These are phyloP conservation scores for Phaseolus lunatus DNA, from an alignment of 306 rosid genomes.

Conservation along the genomic window DNA sequence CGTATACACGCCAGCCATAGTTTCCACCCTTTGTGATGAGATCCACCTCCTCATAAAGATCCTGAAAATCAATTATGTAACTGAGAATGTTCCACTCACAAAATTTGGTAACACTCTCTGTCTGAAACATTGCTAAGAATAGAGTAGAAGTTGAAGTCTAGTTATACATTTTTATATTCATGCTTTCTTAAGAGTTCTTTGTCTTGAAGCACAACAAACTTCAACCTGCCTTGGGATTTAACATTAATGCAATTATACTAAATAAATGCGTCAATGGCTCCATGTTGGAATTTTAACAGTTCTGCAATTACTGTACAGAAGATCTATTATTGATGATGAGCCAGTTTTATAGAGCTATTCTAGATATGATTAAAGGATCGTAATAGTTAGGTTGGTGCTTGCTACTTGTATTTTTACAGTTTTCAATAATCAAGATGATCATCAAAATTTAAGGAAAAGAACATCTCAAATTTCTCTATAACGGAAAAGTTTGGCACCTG, in stretches of 20 bases:
- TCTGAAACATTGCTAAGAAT: conserved; percentile 4
- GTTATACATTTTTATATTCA: neutral
- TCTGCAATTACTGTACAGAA: conserved; percentile 6
- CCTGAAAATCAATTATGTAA: conserved; percentile 57
- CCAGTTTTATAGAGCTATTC: neutral
- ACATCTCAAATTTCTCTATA: neutral
- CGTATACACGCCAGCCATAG: conserved; percentile 91
- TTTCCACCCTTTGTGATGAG: conserved; percentile 92
- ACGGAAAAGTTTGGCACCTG: neutral
- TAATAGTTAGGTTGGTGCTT: neutral
- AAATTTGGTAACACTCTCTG: neutral
- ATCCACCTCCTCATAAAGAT: conserved; percentile 90
- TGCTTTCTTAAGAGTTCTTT: neutral
- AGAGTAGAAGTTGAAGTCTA: neutral
- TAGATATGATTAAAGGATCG: conserved; percentile 5
- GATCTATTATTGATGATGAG: neutral
- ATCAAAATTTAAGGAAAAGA: neutral
- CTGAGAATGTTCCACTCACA: conserved; percentile 21
- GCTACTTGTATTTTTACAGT: neutral
- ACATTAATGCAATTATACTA: conserved; percentile 6
- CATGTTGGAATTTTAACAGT: neutral
- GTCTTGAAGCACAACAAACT: conserved; percentile 23
- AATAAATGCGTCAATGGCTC: conserved; percentile 3
- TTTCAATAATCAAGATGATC: conserved; percentile 6
- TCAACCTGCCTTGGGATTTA: conserved; percentile 8